phyloP scores from a whole-genome alignment of 2,329 filamentous ascomycete genomes.

The Plenodomus lindquistii region DNA sequence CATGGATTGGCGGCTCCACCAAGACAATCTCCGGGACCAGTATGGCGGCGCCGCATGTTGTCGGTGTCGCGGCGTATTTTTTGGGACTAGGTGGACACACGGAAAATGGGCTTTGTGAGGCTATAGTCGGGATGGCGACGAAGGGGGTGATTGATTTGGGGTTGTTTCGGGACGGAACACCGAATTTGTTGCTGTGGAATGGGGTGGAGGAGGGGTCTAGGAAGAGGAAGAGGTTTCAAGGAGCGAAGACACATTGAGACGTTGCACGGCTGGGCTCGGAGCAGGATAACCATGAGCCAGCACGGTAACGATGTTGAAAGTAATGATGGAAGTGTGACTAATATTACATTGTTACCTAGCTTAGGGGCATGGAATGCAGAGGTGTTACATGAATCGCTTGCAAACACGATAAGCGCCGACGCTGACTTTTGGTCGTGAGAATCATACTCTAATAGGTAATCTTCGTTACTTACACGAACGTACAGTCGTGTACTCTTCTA shows the following conservation, averaged over 20 bases:
- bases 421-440: no score
- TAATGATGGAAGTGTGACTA: no score
- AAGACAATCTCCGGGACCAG: constrained; percentile 62
- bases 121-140: constrained; percentile 50
- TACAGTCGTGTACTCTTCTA: no score
- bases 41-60: constrained; percentile 71
- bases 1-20: constrained; percentile 47
- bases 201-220: constrained; percentile 22
- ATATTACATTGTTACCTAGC: no score
- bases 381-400: no score
- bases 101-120: constrained; percentile 48
- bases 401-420: no score
- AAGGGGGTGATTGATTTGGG: constrained; percentile 39
- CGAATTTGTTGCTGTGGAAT: constrained; percentile 59
- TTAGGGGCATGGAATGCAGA: no score
- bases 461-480: no score
- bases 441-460: no score
- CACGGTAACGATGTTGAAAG: no score
- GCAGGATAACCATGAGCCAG: no score
- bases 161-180: constrained; percentile 46
- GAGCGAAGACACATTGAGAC: neutral
- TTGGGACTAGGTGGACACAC: constrained; percentile 52
- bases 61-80: constrained; percentile 70
- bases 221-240: neutral
- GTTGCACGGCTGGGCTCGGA: no score